These are phyloP conservation scores for Phaeotremella skinneri DNA, from an alignment of 768 basidiomycete genomes.

Conservation along the genomic window DNA sequence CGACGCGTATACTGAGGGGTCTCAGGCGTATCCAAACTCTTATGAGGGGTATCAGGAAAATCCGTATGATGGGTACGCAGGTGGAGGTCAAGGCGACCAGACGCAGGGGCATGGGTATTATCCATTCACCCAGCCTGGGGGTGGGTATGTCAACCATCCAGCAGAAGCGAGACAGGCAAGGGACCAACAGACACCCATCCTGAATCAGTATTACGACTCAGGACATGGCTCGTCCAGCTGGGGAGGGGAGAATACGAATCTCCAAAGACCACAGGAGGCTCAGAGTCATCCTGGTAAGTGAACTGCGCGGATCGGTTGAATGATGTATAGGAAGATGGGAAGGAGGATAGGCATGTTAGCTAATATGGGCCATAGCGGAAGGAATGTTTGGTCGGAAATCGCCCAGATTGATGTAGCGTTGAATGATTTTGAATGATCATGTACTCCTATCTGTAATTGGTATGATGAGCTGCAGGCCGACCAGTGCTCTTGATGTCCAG, in stretches of 20 bases:
- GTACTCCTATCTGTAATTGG: not conserved
- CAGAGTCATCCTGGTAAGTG: conserved; percentile 40
- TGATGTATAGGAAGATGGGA: not conserved
- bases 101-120: conserved; percentile 14
- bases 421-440: not conserved
- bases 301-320: no score
- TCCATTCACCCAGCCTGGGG: conserved; percentile 23
- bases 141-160: conserved; percentile 30
- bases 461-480: not conserved
- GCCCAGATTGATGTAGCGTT: conserved; percentile 13
- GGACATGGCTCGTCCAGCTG: conserved; percentile 18
- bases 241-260: conserved; percentile 12
- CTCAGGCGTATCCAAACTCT: conserved; percentile 9
- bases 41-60: conserved; percentile 5
- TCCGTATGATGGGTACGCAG: conserved; percentile 2
- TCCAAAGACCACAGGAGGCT: conserved; percentile 30
- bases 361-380: conserved; percentile 23
- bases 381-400: conserved; percentile 42
- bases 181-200: conserved; percentile 31
- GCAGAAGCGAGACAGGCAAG: conserved; percentile 23
- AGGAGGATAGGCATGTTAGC: conserved; percentile 1
- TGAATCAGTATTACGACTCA: conserved; percentile 24
- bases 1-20: conserved; percentile 20
- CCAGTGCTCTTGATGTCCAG: no score
- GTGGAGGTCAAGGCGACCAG: conserved; percentile 12